Conservation (phyloP, 2,329 filamentous ascomycete genomes). For the Coniochaeta sp. region DNA sequence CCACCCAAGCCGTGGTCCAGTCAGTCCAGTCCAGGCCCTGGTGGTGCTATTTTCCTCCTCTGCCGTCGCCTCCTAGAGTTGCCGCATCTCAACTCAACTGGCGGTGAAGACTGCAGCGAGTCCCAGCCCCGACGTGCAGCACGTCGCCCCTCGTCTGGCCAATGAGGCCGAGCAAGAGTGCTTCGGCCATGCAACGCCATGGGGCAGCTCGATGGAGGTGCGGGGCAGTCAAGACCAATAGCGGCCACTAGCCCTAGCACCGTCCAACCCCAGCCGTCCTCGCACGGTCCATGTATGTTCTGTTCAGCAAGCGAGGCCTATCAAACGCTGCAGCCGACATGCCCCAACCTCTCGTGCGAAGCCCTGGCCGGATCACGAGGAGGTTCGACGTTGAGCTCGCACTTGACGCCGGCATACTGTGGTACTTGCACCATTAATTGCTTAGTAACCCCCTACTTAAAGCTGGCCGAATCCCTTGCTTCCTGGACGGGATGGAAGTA, state of each 20-base stretch:
- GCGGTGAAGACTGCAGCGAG: conserved; percentile 7
- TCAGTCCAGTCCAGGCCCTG: neutral
- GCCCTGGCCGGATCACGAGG: neutral
- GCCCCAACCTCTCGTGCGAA: neutral
- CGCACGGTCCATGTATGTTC: neutral
- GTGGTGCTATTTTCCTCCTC: neutral
- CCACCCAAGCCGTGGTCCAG: neutral
- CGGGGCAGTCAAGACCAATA: neutral
- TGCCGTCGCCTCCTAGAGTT: conserved; percentile 1
- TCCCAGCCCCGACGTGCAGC: conserved; percentile 3
- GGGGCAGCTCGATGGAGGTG: neutral
- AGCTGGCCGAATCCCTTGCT: neutral
- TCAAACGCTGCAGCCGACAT: neutral
- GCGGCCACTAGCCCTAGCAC: neutral
- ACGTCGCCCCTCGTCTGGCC: neutral
- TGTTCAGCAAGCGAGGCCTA: neutral
- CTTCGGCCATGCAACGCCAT: conserved; percentile 1
- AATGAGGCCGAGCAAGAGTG: neutral
- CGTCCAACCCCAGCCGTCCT: neutral
- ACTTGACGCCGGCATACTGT: neutral
- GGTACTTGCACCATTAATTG: neutral
- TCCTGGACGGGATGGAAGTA: neutral
- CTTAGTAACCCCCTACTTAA: neutral
- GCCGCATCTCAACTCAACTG: conserved; percentile 4
- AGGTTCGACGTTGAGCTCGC: neutral